phyloP scores from a whole-genome alignment of 805 yeast genomes.

The Metschnikowia drakensbergensis region DNA sequence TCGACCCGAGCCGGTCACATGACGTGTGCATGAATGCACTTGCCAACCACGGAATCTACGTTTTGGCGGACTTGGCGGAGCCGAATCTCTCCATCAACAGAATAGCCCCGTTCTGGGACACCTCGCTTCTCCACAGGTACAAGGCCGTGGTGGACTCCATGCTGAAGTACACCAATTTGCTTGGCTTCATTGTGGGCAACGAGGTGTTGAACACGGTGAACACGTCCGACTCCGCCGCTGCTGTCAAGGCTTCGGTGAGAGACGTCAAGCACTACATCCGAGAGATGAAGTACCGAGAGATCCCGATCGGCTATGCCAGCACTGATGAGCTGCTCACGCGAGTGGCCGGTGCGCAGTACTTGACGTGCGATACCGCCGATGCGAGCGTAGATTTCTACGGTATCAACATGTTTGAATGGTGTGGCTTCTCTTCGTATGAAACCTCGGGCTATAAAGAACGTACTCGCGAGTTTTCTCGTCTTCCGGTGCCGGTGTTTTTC shows the following conservation, averaged over 20 bases:
- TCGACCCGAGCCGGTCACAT: slow-evolving; percentile 56
- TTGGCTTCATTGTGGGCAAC: slow-evolving; percentile 42
- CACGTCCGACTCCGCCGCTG: slow-evolving; percentile 30
- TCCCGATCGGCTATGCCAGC: slow-evolving; percentile 42
- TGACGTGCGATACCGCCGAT: slow-evolving; percentile 21
- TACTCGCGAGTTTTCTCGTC: slow-evolving; percentile 27
- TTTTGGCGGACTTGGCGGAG: slow-evolving; percentile 34
- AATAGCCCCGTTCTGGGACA: slow-evolving; percentile 34
- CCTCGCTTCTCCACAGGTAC: slow-evolving; percentile 27
- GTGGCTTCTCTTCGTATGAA: slow-evolving; percentile 36
- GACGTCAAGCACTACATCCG: slow-evolving; percentile 30
- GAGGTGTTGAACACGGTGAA: slow-evolving; percentile 32
- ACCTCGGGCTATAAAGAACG: slow-evolving; percentile 37
- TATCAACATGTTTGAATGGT: slow-evolving; percentile 40
- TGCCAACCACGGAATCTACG: slow-evolving; percentile 34
- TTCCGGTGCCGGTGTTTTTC: slow-evolving; percentile 36
- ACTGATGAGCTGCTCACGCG: slow-evolving; percentile 35
- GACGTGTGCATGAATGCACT: slow-evolving; percentile 30
- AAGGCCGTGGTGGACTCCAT: slow-evolving; percentile 32
- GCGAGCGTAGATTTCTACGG: slow-evolving; percentile 32
- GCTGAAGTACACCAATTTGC: slow-evolving; percentile 29
- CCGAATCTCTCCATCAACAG: slow-evolving; percentile 34
- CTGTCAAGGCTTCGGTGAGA: slow-evolving; percentile 35
- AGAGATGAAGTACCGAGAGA: slow-evolving; percentile 25
- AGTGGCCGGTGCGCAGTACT: slow-evolving; percentile 26